These are phyloP conservation scores for Cadophora malorum DNA, from an alignment of 2,329 filamentous ascomycete species.

Conservation along the genomic window DNA sequence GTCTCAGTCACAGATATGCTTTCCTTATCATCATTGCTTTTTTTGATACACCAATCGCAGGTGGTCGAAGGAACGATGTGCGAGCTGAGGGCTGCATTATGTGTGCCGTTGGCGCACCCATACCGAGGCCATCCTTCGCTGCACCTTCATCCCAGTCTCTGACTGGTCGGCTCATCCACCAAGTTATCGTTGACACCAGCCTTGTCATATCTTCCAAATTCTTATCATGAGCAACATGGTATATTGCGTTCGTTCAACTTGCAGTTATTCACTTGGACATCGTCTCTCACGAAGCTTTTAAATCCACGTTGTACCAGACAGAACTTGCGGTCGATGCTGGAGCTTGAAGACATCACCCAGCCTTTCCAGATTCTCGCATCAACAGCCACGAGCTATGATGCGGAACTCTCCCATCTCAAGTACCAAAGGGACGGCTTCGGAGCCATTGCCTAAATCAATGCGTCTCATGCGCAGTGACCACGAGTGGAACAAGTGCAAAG, in stretches of 20 bases:
- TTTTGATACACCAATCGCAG: not conserved
- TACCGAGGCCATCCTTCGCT: not conserved
- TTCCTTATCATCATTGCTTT: not conserved
- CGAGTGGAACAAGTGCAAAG: slow-evolving; percentile 3
- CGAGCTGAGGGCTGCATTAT: not conserved
- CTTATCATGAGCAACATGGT: not conserved
- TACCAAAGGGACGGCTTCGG: not conserved
- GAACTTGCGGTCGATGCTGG: not conserved
- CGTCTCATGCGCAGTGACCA: slow-evolving; percentile 10
- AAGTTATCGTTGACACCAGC: slow-evolving; percentile 3
- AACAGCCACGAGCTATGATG: not conserved
- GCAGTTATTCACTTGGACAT: too few relatives aligned
- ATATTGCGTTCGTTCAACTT: not conserved
- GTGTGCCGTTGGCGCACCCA: not conserved
- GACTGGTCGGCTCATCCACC: slow-evolving; percentile 7
- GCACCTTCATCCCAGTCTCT: not conserved
- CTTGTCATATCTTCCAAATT: not conserved
- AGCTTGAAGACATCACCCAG: not conserved
- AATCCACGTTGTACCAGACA: not conserved
- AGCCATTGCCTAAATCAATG: not conserved
- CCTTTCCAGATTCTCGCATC: not conserved
- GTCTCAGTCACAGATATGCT: not conserved
- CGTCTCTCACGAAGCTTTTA: not conserved
- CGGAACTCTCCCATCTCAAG: not conserved
- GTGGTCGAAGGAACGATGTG: not conserved